Percentiles rank a stretch among this genome's conserved stretches.
Evolutionary conservation across 495 filamentous ascomycete genomes (phyloP).

Genomic region (Entonaema liquescens): DNA sequence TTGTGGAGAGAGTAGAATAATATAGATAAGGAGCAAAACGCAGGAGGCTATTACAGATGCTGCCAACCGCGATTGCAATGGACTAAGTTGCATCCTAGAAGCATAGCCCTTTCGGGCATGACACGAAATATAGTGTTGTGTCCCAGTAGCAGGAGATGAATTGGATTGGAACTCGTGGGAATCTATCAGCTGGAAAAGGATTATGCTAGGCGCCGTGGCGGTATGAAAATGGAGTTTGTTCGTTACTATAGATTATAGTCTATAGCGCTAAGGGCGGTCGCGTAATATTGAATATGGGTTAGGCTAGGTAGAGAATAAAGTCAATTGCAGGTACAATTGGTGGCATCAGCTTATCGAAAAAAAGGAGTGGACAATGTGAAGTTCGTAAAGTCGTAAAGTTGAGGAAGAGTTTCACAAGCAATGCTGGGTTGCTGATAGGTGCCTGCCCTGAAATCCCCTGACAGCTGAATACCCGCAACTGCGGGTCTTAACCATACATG

Average conservation of each 20-base stretch:
- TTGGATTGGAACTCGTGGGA: slow-evolving; percentile 1
- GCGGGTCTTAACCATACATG: background rate
- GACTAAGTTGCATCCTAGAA: slow-evolving; percentile 67
- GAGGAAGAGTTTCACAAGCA: slow-evolving; percentile 32
- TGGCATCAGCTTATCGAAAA: slow-evolving; percentile 17
- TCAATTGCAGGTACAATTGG: slow-evolving; percentile 14
- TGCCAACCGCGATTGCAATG: slow-evolving; percentile 73
- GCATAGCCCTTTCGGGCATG: slow-evolving; percentile 51
- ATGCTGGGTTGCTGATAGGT: slow-evolving; percentile 18
- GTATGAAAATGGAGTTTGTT: slow-evolving; percentile 11
- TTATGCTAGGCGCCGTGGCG: slow-evolving; percentile 22
- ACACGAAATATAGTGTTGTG: slow-evolving; percentile 24
- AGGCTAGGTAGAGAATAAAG: background rate
- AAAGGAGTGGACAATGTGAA: slow-evolving; percentile 11
- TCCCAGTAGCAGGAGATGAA: slow-evolving; percentile 19
- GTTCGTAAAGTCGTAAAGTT: slow-evolving; percentile 14
- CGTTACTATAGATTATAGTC: slow-evolving; percentile 20
- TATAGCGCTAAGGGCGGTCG: background rate
- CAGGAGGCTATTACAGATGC: slow-evolving; percentile 68
- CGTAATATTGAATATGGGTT: background rate
- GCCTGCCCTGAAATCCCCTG: slow-evolving; percentile 16
- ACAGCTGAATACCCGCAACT: slow-evolving; percentile 17
- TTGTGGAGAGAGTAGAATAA: slow-evolving; percentile 62
- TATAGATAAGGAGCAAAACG: slow-evolving; percentile 63
- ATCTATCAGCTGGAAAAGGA: slow-evolving; percentile 27